Percentiles rank a stretch among this genome's conserved stretches.
phyloP scores from a whole-genome alignment of 179 eudicot genomes.

The Beta corolliflora region DNA sequence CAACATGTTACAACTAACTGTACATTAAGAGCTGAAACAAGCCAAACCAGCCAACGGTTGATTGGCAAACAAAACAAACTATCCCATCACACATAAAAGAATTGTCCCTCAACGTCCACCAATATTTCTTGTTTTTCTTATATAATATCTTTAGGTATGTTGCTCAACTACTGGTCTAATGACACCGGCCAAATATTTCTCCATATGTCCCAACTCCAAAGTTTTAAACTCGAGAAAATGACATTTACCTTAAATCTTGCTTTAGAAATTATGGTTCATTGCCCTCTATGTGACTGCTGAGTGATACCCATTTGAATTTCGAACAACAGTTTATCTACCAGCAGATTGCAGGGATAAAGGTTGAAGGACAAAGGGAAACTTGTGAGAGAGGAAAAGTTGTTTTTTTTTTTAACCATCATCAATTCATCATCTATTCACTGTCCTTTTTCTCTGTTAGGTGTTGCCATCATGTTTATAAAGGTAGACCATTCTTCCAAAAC shows the following conservation, averaged over 20 bases:
- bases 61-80: no score
- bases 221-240: neutral
- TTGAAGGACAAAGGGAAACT: neutral
- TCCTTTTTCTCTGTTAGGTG: conserved; percentile 7
- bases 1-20: no score
- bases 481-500: conserved; percentile 3
- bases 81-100: neutral
- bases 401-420: neutral
- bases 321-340: neutral
- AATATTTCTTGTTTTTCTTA: neutral
- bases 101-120: no score
- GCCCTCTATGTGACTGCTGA: neutral
- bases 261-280: conserved; percentile 4
- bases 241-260: conserved; percentile 9
- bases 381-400: conserved; percentile 1
- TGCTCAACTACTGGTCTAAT: neutral
- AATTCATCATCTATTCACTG: neutral
- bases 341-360: neutral
- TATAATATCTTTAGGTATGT: neutral
- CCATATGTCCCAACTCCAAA: neutral
- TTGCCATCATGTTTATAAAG: conserved; percentile 12
- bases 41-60: no score
- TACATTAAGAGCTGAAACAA: no score
- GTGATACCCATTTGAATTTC: neutral
- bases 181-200: neutral